Conservation (phyloP, 305 asterid species). For the Striga hermonthica region DNA sequence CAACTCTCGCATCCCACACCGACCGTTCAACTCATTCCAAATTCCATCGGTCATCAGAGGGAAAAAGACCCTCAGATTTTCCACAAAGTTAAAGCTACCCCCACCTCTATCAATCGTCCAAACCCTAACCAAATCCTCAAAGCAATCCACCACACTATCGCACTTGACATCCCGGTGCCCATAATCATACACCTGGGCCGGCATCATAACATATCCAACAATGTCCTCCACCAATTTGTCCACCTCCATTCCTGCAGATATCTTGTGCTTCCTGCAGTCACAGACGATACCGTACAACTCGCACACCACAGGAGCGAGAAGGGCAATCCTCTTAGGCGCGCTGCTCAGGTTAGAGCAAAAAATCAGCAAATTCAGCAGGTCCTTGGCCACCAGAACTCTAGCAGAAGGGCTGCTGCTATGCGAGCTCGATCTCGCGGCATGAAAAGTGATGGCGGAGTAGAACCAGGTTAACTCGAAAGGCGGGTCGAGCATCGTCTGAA, state of each 20-base stretch:
- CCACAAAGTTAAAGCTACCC: constrained; percentile 40
- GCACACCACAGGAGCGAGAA: constrained; percentile 74
- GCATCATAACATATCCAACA: constrained; percentile 40
- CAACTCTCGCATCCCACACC: constrained; percentile 42
- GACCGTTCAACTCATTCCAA: constrained; percentile 35
- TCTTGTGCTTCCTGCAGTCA: constrained; percentile 28
- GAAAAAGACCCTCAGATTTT: constrained; percentile 51
- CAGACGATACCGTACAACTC: constrained; percentile 45
- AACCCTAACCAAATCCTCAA: constrained; percentile 66
- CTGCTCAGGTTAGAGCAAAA: constrained; percentile 56
- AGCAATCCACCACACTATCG: constrained; percentile 44
- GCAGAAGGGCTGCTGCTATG: constrained; percentile 31
- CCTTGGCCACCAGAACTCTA: constrained; percentile 48
- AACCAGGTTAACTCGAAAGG: constrained; percentile 84
- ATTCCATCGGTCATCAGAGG: constrained; percentile 47
- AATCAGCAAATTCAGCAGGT: constrained; percentile 54
- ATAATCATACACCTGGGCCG: constrained; percentile 43
- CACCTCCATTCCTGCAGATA: constrained; percentile 36
- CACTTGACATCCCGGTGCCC: constrained; percentile 35
- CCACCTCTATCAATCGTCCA: constrained; percentile 66
- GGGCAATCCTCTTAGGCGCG: constrained; percentile 52
- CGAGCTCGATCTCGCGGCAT: constrained; percentile 47
- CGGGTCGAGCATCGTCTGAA: constrained; percentile 81
- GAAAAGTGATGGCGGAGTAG: constrained; percentile 68
- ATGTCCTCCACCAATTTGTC: constrained; percentile 52